Evolutionary conservation across 1,284 basidiomycete genomes (phyloP), one percentile per base, ranked within the genome.

Genomic region (Ustilago nuda): DNA sequence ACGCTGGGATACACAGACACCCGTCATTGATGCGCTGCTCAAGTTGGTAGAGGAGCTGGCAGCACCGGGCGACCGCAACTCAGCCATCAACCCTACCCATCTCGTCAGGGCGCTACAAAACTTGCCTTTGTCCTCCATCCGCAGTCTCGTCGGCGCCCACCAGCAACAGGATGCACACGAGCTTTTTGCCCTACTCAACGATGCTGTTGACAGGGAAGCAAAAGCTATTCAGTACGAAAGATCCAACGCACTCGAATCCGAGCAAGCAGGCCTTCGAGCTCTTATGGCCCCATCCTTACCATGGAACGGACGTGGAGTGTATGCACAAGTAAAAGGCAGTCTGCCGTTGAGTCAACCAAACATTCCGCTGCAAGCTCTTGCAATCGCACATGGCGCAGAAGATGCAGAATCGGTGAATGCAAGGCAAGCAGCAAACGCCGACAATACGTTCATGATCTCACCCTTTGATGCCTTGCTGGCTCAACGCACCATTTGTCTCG

Each of bases 151-250:
- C 3, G 73, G 71, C 0, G 84, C 84, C 5, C 84, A 85, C 23
- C 82, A 84, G 67, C 84, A 85, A 56, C 84, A 85, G 51, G 84
- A 85, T 48, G 83, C 84, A 1, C 84, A 85, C 54, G 84, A 85
- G 62, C 77, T 85, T 15, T 79, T 82, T 53, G 76, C 82, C 1
- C 74, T 85, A 4, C 77, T 85, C 37, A 70, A 78, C 43, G 69
- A 77, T n/a, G 81, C 82, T 1, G 66, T 85, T 27, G 76, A 81
- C 36, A 67, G 70, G 8, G 84, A 85, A 60, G 75, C 79, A 1
- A 70, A 69, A 19, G 56, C 52, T 3, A 72, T 84, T 2, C 56
- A 58, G 11, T 32, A n/a, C 12, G 77, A 79, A 54, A 39, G 52
- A 32, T 36, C 57, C 2, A n/a, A 33, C 1, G 63, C 70, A 9